phyloP scores from a whole-genome alignment of 495 filamentous ascomycete genomes.

The Geoglossum glabrum region DNA sequence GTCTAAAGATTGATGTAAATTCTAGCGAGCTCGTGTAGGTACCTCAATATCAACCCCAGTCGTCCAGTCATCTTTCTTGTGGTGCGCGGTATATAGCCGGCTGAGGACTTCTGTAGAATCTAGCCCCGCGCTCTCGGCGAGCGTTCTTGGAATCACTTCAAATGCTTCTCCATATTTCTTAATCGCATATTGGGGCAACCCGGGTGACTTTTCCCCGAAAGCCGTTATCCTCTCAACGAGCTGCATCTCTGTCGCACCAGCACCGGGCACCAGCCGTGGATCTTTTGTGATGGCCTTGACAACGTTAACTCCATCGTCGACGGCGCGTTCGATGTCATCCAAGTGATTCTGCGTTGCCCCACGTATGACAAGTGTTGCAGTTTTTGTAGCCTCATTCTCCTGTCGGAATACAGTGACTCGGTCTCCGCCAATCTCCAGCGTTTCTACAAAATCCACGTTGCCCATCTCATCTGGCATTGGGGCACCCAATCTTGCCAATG shows the following conservation, averaged over 20 bases:
- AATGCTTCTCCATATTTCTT: conserved; percentile 96
- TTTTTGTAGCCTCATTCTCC: conserved; percentile 79
- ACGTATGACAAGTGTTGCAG: conserved; percentile 83
- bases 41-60: conserved; percentile 78
- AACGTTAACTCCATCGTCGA: conserved; percentile 96
- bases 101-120: conserved; percentile 91
- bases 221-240: conserved; percentile 78
- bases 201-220: conserved; percentile 77
- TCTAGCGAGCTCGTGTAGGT: background rate
- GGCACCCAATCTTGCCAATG: conserved; percentile 82
- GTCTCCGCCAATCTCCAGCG: conserved; percentile 94
- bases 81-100: conserved; percentile 78
- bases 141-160: conserved; percentile 80
- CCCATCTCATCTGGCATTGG: conserved; percentile 99
- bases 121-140: conserved; percentile 85
- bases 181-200: conserved; percentile 84
- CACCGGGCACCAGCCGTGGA: conserved; percentile 74
- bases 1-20: background rate
- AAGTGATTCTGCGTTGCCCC: conserved; percentile 96
- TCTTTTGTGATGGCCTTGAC: conserved; percentile 97
- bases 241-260: conserved; percentile 90
- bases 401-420: conserved; percentile 97
- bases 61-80: conserved; percentile 71
- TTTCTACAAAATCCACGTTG: conserved; percentile 84
- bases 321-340: conserved; percentile 90